phyloP scores from a whole-genome alignment of 345 rosid species.

The Arabis alpina region DNA sequence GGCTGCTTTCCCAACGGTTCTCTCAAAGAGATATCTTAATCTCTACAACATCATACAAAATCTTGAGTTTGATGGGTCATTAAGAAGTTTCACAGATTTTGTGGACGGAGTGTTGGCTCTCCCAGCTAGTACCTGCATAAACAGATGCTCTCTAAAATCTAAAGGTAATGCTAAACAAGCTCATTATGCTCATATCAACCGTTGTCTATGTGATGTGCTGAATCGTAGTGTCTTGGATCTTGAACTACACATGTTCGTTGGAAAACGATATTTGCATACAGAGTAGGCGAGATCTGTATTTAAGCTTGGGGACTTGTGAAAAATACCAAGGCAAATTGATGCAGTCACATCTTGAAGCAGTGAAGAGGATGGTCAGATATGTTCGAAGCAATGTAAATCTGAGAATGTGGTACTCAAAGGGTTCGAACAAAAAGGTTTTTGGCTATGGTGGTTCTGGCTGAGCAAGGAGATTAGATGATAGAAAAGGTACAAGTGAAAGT shows the following conservation, averaged over 20 bases:
- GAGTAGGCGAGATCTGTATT: no score
- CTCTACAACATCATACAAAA: no score
- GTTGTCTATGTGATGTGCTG: not conserved
- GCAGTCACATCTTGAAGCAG: no score
- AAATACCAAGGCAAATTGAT: constrained; percentile 53
- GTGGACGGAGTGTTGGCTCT: not conserved
- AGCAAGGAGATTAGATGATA: no score
- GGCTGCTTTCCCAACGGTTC: not conserved
- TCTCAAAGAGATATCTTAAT: not conserved
- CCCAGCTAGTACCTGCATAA: not conserved
- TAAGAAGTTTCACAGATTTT: not conserved
- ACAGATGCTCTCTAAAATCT: not conserved
- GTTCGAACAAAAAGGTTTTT: no score
- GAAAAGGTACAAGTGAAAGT: no score
- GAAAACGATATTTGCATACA: not conserved
- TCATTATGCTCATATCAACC: not conserved
- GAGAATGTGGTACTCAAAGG: no score
- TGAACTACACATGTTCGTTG: not conserved
- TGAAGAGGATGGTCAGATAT: no score
- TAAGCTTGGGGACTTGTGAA: no score
- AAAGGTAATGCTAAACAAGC: not conserved
- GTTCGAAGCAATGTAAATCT: no score
- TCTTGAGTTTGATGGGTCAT: no score
- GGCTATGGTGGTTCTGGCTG: no score
- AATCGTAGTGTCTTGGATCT: not conserved